Evolutionary conservation across 2,329 filamentous ascomycete genomes (phyloP), one percentile per base, ranked within the genome.

Genomic region (Fusarium annulatum): DNA sequence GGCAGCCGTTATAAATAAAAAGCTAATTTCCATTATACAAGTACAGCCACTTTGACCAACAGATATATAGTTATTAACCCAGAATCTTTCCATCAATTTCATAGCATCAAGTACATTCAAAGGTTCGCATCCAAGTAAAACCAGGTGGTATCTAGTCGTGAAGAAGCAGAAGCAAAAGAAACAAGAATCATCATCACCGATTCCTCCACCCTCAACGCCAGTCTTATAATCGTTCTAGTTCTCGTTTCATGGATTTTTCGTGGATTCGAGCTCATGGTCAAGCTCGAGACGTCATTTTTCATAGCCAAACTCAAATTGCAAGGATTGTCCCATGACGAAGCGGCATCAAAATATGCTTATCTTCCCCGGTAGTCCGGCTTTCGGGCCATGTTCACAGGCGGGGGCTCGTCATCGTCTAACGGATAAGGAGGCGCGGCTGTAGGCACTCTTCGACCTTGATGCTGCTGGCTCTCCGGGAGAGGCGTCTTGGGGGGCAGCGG

Each of bases 401-500:
- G 96, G 23, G 96, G 95, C 34, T 93, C 92, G 33, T 92, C 93
- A 77, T 97, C 93, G 49, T 91, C 91, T 53, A 94, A 83, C 0
- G 96, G 96, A 80, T 98, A 98, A 2, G 95, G 95, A 39, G 94
- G 87, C 14, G 85, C 81, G 2, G 81, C 71, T 10, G 80, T 77
- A 67, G 83, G 78, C 68, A 82, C 76, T 73, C 84, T 77, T 70
- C 79, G 42, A 70, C 77, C 73, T 21, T 74, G 68, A 21, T 71
- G 69, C 57, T 76, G 71, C 48, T 80, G 85, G 74, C 80, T 80
- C 65, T 89, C 91, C 0, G 88, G 89, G 7, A 95, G 87, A 0
- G 93, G 93, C 3, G 92, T 94, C 81, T 96, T 95, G 15, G 93
- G 93, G 21, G 93, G 93, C 41, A 94, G 79, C 1, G 93, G 93